Evolutionary conservation across 2,329 filamentous ascomycete genomes (phyloP).

Genomic region (Alternaria sp.): DNA sequence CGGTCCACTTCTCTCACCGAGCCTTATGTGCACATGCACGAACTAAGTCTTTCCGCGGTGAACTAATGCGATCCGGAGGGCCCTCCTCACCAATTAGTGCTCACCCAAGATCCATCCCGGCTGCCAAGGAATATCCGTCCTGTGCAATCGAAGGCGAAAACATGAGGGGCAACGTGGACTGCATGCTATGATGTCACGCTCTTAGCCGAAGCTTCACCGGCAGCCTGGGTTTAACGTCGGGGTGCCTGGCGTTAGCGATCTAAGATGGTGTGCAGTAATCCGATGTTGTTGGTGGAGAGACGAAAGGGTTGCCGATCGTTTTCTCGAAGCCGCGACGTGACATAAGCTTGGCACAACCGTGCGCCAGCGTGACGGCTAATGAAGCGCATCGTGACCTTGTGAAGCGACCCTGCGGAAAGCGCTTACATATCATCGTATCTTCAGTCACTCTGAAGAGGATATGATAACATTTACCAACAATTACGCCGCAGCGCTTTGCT

Average conservation of each 20-base stretch:
- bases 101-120: background rate
- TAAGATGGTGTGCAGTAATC: conserved; percentile 20
- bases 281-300: conserved; percentile 24
- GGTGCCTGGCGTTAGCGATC: conserved; percentile 21
- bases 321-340: conserved; percentile 7
- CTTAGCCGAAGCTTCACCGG: conserved; percentile 17
- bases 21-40: conserved; percentile 12
- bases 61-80: conserved; percentile 8
- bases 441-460: background rate
- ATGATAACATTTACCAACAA: background rate
- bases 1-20: conserved; percentile 16
- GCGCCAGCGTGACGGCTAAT: conserved; percentile 1
- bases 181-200: conserved; percentile 25
- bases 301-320: conserved; percentile 17
- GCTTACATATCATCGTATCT: background rate
- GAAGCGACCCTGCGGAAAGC: conserved; percentile 8
- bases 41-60: conserved; percentile 13
- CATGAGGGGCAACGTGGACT: conserved; percentile 16
- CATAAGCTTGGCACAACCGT: conserved; percentile 13
- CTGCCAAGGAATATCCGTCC: conserved; percentile 15
- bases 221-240: conserved; percentile 11
- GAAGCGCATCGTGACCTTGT: background rate
- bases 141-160: conserved; percentile 19
- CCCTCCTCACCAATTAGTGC: conserved; percentile 18
- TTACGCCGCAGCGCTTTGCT: background rate